Evolutionary conservation across 2,329 filamentous ascomycete species (phyloP).

Genomic region (Fusarium lyarnte): DNA sequence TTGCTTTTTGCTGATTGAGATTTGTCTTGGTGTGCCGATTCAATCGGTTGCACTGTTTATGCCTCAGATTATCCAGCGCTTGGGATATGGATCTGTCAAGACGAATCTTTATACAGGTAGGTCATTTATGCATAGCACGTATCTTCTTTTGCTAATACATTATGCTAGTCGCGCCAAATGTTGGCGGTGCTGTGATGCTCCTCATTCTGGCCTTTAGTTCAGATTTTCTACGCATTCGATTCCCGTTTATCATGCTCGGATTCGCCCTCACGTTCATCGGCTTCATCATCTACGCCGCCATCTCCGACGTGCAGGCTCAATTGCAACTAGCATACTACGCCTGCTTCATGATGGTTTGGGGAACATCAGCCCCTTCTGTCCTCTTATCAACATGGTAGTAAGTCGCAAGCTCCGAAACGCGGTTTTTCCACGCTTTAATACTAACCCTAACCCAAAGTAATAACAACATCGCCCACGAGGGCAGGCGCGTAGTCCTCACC

Average conservation of each 20-base stretch:
- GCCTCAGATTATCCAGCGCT: conserved; percentile 11
- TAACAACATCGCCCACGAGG: not conserved
- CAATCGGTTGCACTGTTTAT: conserved; percentile 11
- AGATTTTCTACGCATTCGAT: conserved; percentile 2
- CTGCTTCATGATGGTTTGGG: conserved; percentile 25
- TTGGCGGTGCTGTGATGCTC: conserved; percentile 8
- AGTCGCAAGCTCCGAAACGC: no score
- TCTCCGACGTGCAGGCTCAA: conserved; percentile 9
- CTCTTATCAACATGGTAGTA: conserved; percentile 14
- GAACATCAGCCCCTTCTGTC: not conserved
- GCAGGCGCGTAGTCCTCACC: not conserved
- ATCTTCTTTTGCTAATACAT: fast-evolving
- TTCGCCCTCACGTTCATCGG: conserved; percentile 1
- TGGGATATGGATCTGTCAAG: conserved; percentile 6
- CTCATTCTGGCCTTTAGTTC: conserved; percentile 14
- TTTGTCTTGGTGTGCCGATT: conserved; percentile 10
- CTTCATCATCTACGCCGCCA: conserved; percentile 17
- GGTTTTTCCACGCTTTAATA: no score
- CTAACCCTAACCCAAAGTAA: not conserved
- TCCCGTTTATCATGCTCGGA: conserved; percentile 7
- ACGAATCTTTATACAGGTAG: conserved; percentile 13
- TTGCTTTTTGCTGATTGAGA: conserved; percentile 17
- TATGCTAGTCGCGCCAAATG: not conserved
- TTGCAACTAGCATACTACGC: not conserved
- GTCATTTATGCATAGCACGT: fast-evolving